Evolutionary conservation across 306 rosid species (phyloP), one percentile per base, ranked within the genome.

Genomic region (Castanea sativa): DNA sequence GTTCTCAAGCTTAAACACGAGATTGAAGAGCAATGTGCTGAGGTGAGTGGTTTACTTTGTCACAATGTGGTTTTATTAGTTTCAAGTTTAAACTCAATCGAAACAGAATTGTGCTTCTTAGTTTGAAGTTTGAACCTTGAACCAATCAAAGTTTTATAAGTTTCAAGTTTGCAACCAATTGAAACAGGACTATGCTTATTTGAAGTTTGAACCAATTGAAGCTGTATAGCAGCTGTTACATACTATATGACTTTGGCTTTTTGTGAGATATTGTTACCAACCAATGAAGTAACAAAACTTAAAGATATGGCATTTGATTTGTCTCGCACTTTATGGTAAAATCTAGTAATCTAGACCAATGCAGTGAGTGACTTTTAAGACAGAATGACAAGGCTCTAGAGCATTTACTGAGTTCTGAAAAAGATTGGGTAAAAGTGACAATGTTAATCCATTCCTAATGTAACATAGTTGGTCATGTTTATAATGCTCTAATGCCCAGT

Each of bases 1-100:
- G 96, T 93, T 73, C 84, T 92, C 78, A 95, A 95, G 86, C 92
- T 95, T 38, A 93, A 90, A 78, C 94, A 95, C 23, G 97, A 89
- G 82, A 91, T 95, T 57, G 99, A 95, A 83, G 99, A 95, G 87
- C 97, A 90, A 71, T 93, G 97, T 83, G 85, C 91, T 21, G 97
- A 91, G 98, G 98, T 95, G 81, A 84, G 85, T 83, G 73, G 58
- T 57, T 43, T 88, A 32, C 67, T 74, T 83, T 32, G 32, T 38
- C 74, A 19, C 76, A 55, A 73, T 59, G 21, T 71, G 53, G n/a
- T 61, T 73, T 58, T 63, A 19, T 78, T 73, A 52, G 43, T 52
- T 30, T 49, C 16, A 49, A 64, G 38, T 58, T 61, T 49, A 55
- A 32, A 33, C 10, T 38, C 0, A 21, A 59, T 29, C 33, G 23